Evolutionary conservation across 2,329 filamentous ascomycete genomes (phyloP).

Genomic region (Apiospora marii): DNA sequence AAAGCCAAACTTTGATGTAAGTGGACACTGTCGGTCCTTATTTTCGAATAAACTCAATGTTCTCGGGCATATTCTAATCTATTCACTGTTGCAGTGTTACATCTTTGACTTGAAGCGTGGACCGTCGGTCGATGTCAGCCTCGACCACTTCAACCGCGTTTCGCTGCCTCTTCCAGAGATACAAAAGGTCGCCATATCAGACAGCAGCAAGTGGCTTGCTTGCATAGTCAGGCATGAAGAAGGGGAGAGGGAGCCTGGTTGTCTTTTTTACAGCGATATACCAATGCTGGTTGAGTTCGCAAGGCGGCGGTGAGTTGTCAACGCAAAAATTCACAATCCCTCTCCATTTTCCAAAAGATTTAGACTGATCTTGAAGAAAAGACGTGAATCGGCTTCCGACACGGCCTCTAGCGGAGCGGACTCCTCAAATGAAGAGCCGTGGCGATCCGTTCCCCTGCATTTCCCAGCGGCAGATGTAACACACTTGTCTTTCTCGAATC

Average conservation of each 20-base stretch:
- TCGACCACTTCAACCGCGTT: not conserved
- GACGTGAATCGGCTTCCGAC: conserved; percentile 6
- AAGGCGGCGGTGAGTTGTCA: not conserved
- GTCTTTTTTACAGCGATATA: not conserved
- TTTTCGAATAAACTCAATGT: not conserved
- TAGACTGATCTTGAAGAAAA: not conserved
- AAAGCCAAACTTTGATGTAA: conserved; percentile 17
- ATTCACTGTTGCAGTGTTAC: not conserved
- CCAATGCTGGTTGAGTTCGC: not conserved
- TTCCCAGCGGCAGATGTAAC: conserved; percentile 14
- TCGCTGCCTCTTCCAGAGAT: conserved; percentile 12
- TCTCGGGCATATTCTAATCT: not conserved
- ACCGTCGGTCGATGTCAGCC: not conserved
- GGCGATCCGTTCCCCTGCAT: not conserved
- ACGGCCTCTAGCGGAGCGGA: conserved; percentile 6
- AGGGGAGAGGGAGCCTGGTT: not conserved
- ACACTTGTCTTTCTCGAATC: conserved; percentile 6
- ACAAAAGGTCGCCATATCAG: conserved; percentile 12
- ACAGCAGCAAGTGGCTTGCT: not conserved
- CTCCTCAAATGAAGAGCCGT: not conserved
- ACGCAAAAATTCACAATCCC: no score
- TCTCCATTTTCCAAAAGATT: not conserved
- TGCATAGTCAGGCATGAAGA: not conserved
- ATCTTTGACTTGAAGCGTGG: not conserved
- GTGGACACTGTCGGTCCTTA: not conserved